Evolutionary conservation across 2,329 filamentous ascomycete genomes (phyloP).

Genomic region (Blumeriella jaapii): DNA sequence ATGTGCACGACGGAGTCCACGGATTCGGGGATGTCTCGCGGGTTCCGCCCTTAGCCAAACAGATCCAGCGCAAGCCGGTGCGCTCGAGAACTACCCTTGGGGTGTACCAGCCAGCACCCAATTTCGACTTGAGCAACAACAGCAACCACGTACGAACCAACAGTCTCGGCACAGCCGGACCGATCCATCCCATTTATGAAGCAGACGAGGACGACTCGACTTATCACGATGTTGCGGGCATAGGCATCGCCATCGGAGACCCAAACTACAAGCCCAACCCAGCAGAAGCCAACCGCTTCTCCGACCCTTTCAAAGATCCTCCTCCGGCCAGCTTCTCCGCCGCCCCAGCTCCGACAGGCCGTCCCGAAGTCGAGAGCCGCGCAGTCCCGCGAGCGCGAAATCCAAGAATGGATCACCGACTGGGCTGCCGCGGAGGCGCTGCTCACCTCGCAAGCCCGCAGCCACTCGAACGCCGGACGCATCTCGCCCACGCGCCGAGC

Average conservation of each 20-base stretch:
- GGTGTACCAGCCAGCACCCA: constrained; percentile 30
- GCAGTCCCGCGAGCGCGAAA: constrained; percentile 24
- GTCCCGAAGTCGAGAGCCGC: constrained; percentile 19
- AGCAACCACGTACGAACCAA: constrained; percentile 31
- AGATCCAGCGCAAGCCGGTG: constrained; percentile 29
- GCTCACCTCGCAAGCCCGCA: constrained; percentile 21
- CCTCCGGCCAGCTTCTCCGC: constrained; percentile 8
- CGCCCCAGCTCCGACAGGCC: constrained; percentile 4
- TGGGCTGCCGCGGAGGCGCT: constrained; percentile 28
- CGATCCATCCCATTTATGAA: constrained; percentile 53
- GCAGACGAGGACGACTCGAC: constrained; percentile 38
- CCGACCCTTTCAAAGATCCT: constrained; percentile 25
- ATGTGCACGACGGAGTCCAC: constrained; percentile 17
- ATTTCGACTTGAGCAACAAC: constrained; percentile 29
- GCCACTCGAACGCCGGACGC: constrained; percentile 22
- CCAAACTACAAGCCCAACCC: constrained; percentile 7
- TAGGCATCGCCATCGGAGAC: constrained; percentile 18
- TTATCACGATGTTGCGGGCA: constrained; percentile 7
- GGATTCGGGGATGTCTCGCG: constrained; percentile 11
- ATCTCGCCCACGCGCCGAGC: constrained; percentile 25
- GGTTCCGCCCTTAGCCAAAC: constrained; percentile 11
- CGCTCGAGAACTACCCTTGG: constrained; percentile 27
- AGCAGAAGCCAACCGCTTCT: constrained; percentile 13
- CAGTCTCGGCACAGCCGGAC: constrained; percentile 36
- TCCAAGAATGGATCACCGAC: constrained; percentile 28